Evolutionary conservation across 2,329 filamentous ascomycete species (phyloP).

Genomic region (Ceratocystis lukuohia): DNA sequence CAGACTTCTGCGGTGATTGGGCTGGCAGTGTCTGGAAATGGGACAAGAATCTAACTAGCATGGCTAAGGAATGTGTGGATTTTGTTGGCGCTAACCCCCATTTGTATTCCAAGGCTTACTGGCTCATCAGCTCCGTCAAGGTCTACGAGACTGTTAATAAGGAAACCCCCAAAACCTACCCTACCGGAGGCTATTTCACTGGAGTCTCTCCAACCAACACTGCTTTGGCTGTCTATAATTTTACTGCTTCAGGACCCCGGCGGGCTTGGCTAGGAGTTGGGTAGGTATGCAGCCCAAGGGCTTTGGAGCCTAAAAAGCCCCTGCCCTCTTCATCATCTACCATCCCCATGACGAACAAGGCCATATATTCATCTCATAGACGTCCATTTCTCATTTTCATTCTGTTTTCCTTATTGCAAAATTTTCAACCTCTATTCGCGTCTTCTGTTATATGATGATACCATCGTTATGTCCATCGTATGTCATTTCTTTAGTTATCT

Average conservation of each 20-base stretch:
- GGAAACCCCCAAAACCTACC: too few relatives aligned
- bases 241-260: not conserved
- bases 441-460: too few relatives aligned
- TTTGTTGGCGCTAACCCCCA: constrained; percentile 59
- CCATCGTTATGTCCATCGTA: too few relatives aligned
- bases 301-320: not conserved
- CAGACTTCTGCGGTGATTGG: constrained; percentile 80
- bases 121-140: constrained; percentile 59
- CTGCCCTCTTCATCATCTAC: too few relatives aligned
- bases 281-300: not conserved
- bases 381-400: too few relatives aligned
- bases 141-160: constrained; percentile 32
- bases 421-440: too few relatives aligned
- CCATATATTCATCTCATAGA: too few relatives aligned
- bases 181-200: too few relatives aligned
- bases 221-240: not conserved
- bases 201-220: too few relatives aligned
- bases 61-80: constrained; percentile 52
- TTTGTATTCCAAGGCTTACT: constrained; percentile 61
- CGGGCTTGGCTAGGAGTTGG: not conserved
- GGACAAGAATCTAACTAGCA: constrained; percentile 43
- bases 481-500: too few relatives aligned
- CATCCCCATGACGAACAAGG: too few relatives aligned
- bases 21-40: constrained; percentile 54
- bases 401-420: too few relatives aligned